Evolutionary conservation across 768 basidiomycete species (phyloP).

Genomic region (Neoboletus magnificus): DNA sequence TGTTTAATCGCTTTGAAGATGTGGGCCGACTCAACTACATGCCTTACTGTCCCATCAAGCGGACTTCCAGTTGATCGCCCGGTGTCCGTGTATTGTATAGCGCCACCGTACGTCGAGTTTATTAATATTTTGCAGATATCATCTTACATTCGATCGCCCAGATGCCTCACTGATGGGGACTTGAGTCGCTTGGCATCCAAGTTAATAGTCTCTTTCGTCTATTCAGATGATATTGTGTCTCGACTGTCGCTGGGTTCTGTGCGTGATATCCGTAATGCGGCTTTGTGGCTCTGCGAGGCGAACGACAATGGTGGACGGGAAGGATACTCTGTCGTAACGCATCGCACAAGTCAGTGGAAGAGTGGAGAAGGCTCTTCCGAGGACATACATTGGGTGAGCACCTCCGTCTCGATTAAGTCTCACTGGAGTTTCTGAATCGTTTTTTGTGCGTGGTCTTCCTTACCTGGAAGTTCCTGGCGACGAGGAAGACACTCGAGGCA

Average conservation of each 20-base stretch:
- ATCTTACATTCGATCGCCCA: conserved; percentile 23
- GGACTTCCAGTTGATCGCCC: conserved; percentile 65
- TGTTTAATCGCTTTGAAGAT: conserved; percentile 43
- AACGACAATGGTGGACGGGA: conserved; percentile 41
- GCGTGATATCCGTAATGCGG: conserved; percentile 69
- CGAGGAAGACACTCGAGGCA: conserved; percentile 81
- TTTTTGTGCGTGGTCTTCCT: neutral
- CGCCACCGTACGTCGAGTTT: conserved; percentile 60
- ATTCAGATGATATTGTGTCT: conserved; percentile 80
- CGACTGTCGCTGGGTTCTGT: conserved; percentile 76
- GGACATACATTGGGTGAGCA: conserved; percentile 50
- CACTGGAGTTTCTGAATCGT: neutral
- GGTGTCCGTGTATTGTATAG: conserved; percentile 76
- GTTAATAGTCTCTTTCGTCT: conserved; percentile 73
- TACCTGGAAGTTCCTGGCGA: conserved; percentile 60
- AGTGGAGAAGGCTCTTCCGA: conserved; percentile 53
- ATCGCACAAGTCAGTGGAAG: conserved; percentile 58
- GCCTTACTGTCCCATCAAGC: conserved; percentile 62
- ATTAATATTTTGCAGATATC: neutral
- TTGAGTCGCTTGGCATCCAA: conserved; percentile 58
- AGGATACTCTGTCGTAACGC: conserved; percentile 40
- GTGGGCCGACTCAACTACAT: conserved; percentile 83
- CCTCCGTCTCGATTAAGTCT: conserved; percentile 1
- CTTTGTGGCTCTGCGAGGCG: conserved; percentile 78
- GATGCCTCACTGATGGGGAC: conserved; percentile 59